A percentile compares a stretch with the other conserved stretches of the same genome.
Conservation (phyloP, 2,329 filamentous ascomycete genomes). For the Beauveria caledonica region DNA sequence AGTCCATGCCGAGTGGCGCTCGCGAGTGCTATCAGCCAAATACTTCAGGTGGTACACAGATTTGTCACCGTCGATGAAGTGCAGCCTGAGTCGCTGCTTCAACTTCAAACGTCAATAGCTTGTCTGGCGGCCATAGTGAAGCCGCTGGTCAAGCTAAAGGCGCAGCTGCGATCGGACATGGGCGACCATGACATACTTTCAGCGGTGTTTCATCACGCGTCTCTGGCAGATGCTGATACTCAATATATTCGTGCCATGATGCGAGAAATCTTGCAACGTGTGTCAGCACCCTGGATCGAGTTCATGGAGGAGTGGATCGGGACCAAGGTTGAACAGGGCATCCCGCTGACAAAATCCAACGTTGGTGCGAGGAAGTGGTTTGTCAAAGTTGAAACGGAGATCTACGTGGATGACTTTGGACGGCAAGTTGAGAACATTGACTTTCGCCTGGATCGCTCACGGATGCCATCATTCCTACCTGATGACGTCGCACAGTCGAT, state of each 20-base stretch:
- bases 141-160: constrained; percentile 43
- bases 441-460: constrained; percentile 53
- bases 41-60: constrained; percentile 41
- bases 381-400: constrained; percentile 47
- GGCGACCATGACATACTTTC: constrained; percentile 56
- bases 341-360: constrained; percentile 41
- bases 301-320: constrained; percentile 70
- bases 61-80: constrained; percentile 37
- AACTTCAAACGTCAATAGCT: constrained; percentile 42
- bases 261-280: constrained; percentile 55
- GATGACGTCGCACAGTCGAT: constrained; percentile 60
- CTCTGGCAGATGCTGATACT: constrained; percentile 55
- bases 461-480: constrained; percentile 65
- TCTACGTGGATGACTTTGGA: constrained; percentile 50
- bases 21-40: constrained; percentile 38
- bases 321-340: constrained; percentile 48
- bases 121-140: constrained; percentile 40
- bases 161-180: constrained; percentile 33
- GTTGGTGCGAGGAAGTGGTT: constrained; percentile 46
- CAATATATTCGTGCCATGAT: constrained; percentile 54
- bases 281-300: constrained; percentile 58
- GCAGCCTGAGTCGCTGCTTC: constrained; percentile 39
- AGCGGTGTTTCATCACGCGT: constrained; percentile 52
- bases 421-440: constrained; percentile 49
- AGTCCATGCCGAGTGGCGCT: constrained; percentile 44